phyloP scores from a whole-genome alignment of 208 protist genomes.

The Angomonas desouzai region DNA sequence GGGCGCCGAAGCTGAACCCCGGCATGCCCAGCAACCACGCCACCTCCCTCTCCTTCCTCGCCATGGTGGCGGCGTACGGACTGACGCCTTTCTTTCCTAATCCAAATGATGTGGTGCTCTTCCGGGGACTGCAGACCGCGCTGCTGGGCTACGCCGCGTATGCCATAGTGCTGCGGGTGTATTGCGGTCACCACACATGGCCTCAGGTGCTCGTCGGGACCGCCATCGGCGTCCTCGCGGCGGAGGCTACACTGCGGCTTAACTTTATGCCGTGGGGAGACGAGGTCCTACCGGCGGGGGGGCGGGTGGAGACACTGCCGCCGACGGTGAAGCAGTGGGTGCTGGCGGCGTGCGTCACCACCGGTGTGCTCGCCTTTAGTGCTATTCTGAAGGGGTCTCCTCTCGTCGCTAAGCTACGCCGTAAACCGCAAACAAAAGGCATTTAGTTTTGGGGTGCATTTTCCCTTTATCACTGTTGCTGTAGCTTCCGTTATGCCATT shows the following conservation, averaged over 20 bases:
- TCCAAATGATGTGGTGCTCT: background rate
- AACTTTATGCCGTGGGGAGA: slow-evolving; percentile 33
- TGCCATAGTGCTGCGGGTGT: slow-evolving; percentile 27
- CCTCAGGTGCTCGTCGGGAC: slow-evolving; percentile 46
- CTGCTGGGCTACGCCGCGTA: slow-evolving; percentile 38
- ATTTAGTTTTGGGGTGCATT: background rate
- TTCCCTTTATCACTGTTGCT: too few species aligned
- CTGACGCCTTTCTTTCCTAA: slow-evolving; percentile 16
- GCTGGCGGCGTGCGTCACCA: slow-evolving; percentile 11
- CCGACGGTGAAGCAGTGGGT: slow-evolving; percentile 16
- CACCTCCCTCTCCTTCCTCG: slow-evolving; percentile 40
- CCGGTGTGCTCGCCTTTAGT: slow-evolving; percentile 15
- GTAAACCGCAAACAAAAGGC: background rate
- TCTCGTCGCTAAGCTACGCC: background rate
- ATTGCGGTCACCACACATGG: slow-evolving; percentile 41
- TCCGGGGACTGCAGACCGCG: slow-evolving; percentile 8
- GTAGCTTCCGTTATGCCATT: too few species aligned
- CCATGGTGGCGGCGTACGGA: slow-evolving; percentile 20
- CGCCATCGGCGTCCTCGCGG: slow-evolving; percentile 19
- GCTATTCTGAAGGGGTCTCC: slow-evolving; percentile 22
- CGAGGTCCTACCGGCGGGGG: slow-evolving; percentile 19
- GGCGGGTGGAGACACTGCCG: slow-evolving; percentile 39
- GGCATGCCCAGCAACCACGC: slow-evolving; percentile 76
- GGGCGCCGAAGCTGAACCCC: slow-evolving; percentile 41
- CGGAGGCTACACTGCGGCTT: slow-evolving; percentile 16